Evolutionary conservation across 495 filamentous ascomycete species (phyloP), one percentile per base, ranked within the genome.

Genomic region (Neurospora sp.): DNA sequence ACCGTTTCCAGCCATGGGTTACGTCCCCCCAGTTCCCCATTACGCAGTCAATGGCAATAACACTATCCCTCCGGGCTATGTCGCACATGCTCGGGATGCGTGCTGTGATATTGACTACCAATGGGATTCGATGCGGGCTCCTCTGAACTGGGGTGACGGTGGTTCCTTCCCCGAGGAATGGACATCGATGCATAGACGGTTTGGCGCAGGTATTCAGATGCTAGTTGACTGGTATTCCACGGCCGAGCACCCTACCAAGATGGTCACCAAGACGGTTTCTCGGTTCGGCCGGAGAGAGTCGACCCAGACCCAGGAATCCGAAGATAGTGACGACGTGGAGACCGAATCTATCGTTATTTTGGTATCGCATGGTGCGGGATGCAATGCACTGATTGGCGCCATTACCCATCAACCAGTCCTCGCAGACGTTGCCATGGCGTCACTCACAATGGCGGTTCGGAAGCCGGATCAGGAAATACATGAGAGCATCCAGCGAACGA

Each of bases 361-460:
- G 14, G 93, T 99, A 69, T 97, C 96, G 0, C 96, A 99, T 77
- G 95, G 95, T n/a, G 96, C 96, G 12, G 96, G 94, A 69, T 97
- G 96, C 81, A 99, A 99, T 82, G 96, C 96, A 0, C 81, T 99
- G 68, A 94, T 98, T 69, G 94, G 95, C 7, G 93, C 93, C 5
- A 84, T 99, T 71, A 96, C 93, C 0, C 91, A 94, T 70, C 91
- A 95, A 74, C 93, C 96, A 0, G 92, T 95, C 3, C 86, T 99
- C 8, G 86, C 96, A 69, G 94, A 98, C 78, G 92, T 98, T 18
- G 90, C 89, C 40, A 93, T 95, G 82, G 92, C 94, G 9, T 97
- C 94, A 0, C 85, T 99, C 38, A 97, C 96, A 0, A 90, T 98
- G 90, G 94, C 95, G 12, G 88, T 92, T 39, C 88, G 92, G 44